phyloP scores from a whole-genome alignment of 1,284 basidiomycete genomes.

The Bjerkandera adusta region DNA sequence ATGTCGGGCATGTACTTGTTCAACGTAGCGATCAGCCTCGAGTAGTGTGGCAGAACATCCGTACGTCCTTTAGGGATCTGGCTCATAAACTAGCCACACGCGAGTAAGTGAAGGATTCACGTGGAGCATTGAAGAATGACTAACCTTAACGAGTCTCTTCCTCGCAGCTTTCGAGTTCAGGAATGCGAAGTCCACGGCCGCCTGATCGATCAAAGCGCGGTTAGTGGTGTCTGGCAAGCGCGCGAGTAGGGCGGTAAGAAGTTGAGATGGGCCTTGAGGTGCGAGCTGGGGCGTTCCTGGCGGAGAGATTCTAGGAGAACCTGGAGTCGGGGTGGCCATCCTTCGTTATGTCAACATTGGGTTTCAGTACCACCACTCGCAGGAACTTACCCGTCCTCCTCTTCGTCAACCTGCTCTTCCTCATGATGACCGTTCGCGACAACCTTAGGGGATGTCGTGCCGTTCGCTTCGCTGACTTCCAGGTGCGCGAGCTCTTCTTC shows the following conservation, averaged over 20 bases:
- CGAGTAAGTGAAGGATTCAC: not conserved
- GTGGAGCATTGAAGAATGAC: conserved; percentile 12
- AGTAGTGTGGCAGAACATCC: conserved; percentile 93
- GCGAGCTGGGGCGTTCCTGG: conserved; percentile 65
- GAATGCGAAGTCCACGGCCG: conserved; percentile 94
- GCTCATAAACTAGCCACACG: conserved; percentile 65
- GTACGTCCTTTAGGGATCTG: conserved; percentile 87
- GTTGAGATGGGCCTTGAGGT: conserved; percentile 88
- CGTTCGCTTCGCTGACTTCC: conserved; percentile 37
- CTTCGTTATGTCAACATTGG: conserved; percentile 35
- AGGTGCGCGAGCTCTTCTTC: conserved; percentile 61
- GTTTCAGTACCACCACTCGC: conserved; percentile 3
- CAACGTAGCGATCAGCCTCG: conserved; percentile 85
- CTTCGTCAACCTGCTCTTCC: conserved; percentile 33
- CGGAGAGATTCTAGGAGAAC: conserved; percentile 63
- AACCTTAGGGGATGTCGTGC: conserved; percentile 21
- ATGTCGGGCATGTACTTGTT: conserved; percentile 94
- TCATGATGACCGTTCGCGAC: conserved; percentile 15
- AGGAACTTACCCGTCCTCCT: conserved; percentile 51
- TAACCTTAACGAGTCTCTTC: conserved; percentile 83
- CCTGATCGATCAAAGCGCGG: conserved; percentile 89
- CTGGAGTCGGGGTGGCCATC: conserved; percentile 59
- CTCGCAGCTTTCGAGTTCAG: conserved; percentile 95
- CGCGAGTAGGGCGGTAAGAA: conserved; percentile 90
- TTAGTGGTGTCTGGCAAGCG: conserved; percentile 93